Base-by-base conservation (phyloP, 495 filamentous ascomycete genomes). In the Hypoxylon trugodes region DNA sequence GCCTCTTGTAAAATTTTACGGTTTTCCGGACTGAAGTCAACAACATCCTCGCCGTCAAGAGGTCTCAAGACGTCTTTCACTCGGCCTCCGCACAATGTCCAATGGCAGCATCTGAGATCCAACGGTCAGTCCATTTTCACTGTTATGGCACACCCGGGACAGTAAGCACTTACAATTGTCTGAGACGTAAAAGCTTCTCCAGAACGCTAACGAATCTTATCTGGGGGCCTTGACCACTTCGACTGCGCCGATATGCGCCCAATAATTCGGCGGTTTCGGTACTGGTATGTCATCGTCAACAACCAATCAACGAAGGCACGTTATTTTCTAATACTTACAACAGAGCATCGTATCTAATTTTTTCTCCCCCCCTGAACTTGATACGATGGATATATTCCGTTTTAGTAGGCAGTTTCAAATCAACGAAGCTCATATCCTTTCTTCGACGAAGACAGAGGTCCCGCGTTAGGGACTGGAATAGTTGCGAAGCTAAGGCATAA, bases 401-500 rank as follows among this genome's bases (percentile, higher is more conserved):
- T 56, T 95, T 84, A 7, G 86, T 76, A 0, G 93, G 93, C 1
- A 97, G 82, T 45, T 87, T 87, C 9, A 97, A 76, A 62, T 97
- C 91, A 38, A 97, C 81, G 59, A 96, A 96, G 7, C 82, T 82
- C 93, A 97, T 96, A 50, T 93, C 88, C 74, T 97, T 97, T 63
- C 87, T 87, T 21, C 93, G 85, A 32, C 93, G 84, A 18, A 97
- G 80, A 66, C 91, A 96, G 22, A 96, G 82, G n/a, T 89, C 90
- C 5, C 78, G 79, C 85, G 96, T 95, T 38, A 97, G 78, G 1
- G 86, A 82, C 67, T 93, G 90, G 10, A 96, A 80, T 13, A 96
- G 74, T 13, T 81, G 70, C 36, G 84, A 87, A 16, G 88, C 77
- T 2, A 69, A 43, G 9, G 41, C 49, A 2, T 42, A 41, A 2